Evolutionary conservation across 2,329 filamentous ascomycete species (phyloP).

Genomic region (Talaromyces marneffei): DNA sequence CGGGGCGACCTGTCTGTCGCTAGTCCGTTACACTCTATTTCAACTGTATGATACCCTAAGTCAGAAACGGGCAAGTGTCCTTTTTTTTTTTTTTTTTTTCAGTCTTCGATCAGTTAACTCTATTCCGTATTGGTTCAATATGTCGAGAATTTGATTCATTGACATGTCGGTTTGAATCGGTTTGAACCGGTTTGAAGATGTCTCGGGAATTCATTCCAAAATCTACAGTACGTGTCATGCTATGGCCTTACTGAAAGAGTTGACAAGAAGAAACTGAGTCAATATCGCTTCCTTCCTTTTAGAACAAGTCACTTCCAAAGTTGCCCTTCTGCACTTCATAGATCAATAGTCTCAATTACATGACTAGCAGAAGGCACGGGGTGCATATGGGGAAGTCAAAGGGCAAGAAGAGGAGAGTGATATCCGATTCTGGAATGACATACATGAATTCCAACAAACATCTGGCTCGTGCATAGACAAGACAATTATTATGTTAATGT

Average conservation of each 20-base stretch:
- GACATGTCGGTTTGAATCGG: neutral
- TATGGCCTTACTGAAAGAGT: neutral
- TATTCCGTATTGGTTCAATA: neutral
- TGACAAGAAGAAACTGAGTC: neutral
- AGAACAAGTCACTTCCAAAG: too few species aligned
- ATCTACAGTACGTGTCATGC: neutral
- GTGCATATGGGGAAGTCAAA: neutral
- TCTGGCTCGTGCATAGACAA: neutral
- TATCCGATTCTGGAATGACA: neutral
- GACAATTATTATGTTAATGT: conserved; percentile 1
- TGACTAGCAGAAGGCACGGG: neutral
- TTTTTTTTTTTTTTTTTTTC: too few species aligned
- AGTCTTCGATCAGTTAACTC: neutral
- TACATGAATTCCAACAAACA: neutral
- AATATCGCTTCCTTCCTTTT: neutral
- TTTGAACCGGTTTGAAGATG: neutral
- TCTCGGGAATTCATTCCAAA: neutral
- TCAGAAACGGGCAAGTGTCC: neutral
- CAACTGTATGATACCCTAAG: neutral
- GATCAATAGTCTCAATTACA: neutral
- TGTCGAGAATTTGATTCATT: neutral
- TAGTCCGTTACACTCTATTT: neutral
- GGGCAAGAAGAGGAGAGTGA: neutral
- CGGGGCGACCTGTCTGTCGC: neutral
- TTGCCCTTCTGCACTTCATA: neutral